These are phyloP conservation scores for Abrus precatorius DNA, from an alignment of 306 rosid genomes.

Conservation along the genomic window DNA sequence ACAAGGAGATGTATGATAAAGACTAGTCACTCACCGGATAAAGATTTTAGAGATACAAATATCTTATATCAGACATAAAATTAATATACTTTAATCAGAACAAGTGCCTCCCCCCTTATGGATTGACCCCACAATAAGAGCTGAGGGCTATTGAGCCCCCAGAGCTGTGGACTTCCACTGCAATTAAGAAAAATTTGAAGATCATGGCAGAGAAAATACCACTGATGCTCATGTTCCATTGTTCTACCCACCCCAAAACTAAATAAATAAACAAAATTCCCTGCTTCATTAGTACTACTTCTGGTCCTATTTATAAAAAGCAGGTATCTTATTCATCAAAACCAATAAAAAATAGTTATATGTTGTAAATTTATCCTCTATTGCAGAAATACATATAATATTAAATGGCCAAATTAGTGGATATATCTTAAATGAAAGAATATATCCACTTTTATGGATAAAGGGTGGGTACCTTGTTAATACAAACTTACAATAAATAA, in stretches of 20 bases:
- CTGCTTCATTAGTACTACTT: neutral
- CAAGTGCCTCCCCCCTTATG: neutral
- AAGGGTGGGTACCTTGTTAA: no score
- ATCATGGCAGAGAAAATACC: neutral
- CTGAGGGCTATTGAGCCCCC: slow-evolving; percentile 14
- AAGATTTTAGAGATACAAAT: slow-evolving; percentile 17
- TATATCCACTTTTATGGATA: no score
- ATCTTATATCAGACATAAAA: neutral
- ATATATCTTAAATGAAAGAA: no score
- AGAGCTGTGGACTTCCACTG: neutral
- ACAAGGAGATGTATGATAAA: neutral
- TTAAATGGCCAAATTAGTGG: no score
- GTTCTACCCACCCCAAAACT: neutral
- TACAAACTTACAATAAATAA: no score
- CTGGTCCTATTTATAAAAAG: no score
- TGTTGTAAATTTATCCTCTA: no score
- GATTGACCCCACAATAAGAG: neutral
- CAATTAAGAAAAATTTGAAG: slow-evolving; percentile 9
- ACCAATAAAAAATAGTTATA: no score
- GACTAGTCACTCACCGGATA: neutral
- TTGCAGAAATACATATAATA: no score
- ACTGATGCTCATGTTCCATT: neutral
- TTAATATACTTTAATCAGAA: neutral
- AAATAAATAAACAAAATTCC: neutral
- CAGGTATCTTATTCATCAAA: no score